phyloP scores from a whole-genome alignment of 257 asterid species.

The Euphrasia confusa region DNA sequence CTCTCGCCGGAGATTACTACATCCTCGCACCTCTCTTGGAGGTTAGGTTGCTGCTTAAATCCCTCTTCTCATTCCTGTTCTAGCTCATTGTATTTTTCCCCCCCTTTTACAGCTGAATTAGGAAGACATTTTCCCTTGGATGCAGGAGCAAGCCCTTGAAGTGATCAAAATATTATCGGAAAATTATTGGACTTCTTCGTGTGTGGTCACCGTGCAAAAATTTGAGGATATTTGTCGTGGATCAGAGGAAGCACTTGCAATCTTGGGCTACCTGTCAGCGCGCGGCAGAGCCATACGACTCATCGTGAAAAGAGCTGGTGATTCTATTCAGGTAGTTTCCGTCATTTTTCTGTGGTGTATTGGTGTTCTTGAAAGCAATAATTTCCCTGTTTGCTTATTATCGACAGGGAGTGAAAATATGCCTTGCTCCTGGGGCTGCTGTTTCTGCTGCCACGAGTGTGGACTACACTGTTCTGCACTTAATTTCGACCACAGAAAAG shows the following conservation, averaged over 20 bases:
- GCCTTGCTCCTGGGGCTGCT: constrained; percentile 57
- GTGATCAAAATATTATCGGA: constrained; percentile 51
- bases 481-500: constrained; percentile 61
- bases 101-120: neutral
- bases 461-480: constrained; percentile 65
- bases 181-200: constrained; percentile 64
- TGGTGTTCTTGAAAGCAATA: constrained; percentile 11
- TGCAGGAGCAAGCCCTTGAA: constrained; percentile 55
- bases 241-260: constrained; percentile 50
- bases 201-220: constrained; percentile 60
- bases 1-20: constrained; percentile 43
- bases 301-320: constrained; percentile 36
- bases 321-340: constrained; percentile 48
- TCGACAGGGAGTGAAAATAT: constrained; percentile 73
- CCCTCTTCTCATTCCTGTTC: neutral
- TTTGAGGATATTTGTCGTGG: constrained; percentile 62
- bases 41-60: constrained; percentile 28
- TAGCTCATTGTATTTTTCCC: neutral
- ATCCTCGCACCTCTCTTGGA: constrained; percentile 45
- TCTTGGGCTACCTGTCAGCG: constrained; percentile 58
- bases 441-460: constrained; percentile 42
- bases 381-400: constrained; percentile 3
- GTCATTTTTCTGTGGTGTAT: neutral
- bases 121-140: neutral
- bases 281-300: constrained; percentile 48